Base-by-base conservation (phyloP, 202 grass and related monocot species). In the Carex sylvatica region DNA sequence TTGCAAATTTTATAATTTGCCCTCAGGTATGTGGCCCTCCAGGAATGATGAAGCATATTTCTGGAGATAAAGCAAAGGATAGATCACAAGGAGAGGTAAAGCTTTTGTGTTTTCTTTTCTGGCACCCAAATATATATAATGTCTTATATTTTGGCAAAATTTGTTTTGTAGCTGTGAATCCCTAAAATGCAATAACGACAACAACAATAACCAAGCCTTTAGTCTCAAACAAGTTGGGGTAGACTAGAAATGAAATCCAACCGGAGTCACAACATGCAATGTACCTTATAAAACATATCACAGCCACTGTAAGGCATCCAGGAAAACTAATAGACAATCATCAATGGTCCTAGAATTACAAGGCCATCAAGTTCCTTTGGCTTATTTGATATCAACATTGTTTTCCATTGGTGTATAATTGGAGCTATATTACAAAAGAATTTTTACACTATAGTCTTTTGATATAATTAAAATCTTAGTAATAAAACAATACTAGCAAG, bases 41-140 rank as follows among this genome's bases (percentile, higher is more conserved):
- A 56, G 92, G 95, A 65, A 87, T 98, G 95, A 98, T 98, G 92
- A 89, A 90, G 58, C 92, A 98, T 80, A 87, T 95, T 82, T 98
- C 95, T 78, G 95, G 92, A 47, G 89, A 92, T 26, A 95, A 95
- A 85, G 95, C 92, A 47, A 88, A 94, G 68, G 90, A 98, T 84
- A 85, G 91, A 75, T 90, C 91, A 22, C 95, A 98, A 89, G 95
- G 92, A 74, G 91, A 95, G 92, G 95, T 98, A 90, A 23, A 11
- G 15, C 5, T 76, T 67, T 60, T 30, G 24, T 16, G 65, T 35
- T 1, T 9, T 61, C 16, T 52, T 28, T 71, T 30, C 47, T 83
- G 31, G 46, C 23, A 49, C 51, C 70, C 24, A 46, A 52, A 77
- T 58, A 47, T 38, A 77, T 55, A 31, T 47, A 38, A 20, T 80